phyloP scores from a whole-genome alignment of 257 asterid genomes.

The Paraleonurus japonicus region DNA sequence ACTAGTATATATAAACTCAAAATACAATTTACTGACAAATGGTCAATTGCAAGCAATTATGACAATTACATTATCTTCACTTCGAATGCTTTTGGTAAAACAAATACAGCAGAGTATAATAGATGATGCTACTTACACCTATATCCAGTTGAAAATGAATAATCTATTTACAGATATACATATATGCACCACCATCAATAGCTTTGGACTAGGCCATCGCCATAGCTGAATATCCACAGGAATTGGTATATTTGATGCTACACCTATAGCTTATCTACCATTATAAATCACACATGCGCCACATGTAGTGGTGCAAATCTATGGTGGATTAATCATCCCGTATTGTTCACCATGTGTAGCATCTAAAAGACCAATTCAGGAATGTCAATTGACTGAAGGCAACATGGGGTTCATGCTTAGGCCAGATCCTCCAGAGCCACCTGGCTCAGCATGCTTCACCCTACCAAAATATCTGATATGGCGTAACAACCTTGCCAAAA shows the following conservation, averaged over 20 bases:
- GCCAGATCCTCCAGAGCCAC: conserved; percentile 77
- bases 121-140: neutral
- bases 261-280: neutral
- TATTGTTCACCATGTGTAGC: neutral
- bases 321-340: neutral
- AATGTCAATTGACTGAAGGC: conserved; percentile 56
- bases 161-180: conserved; percentile 16
- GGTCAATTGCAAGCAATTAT: neutral
- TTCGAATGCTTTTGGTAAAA: neutral
- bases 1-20: neutral
- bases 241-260: neutral
- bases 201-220: neutral
- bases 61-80: neutral
- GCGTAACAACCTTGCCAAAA: conserved; percentile 84
- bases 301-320: neutral
- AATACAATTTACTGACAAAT: neutral
- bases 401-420: conserved; percentile 84
- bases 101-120: neutral
- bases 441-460: conserved; percentile 85
- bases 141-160: conserved; percentile 20
- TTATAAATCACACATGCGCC: neutral
- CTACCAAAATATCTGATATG: conserved; percentile 85
- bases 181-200: neutral
- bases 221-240: neutral
- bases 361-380: neutral